These are phyloP conservation scores for Achlya hypogyna DNA, from an alignment of 352 stramenopile genomes.

Conservation along the genomic window DNA sequence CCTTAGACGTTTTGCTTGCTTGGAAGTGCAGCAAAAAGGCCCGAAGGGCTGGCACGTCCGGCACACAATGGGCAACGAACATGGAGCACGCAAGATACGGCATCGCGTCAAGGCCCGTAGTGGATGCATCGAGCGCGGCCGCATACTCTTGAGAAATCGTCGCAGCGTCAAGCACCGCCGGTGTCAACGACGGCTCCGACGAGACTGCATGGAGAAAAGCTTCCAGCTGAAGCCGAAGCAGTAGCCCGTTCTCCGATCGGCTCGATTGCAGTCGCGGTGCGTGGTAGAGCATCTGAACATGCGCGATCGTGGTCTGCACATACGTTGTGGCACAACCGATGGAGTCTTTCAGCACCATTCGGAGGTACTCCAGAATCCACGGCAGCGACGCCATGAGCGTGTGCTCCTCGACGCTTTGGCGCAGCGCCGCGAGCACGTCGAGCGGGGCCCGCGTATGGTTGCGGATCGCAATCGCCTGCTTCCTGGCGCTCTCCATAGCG, in stretches of 20 bases:
- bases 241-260: constrained; percentile 43
- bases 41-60: constrained; percentile 30
- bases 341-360: constrained; percentile 42
- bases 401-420: constrained; percentile 31
- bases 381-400: constrained; percentile 50
- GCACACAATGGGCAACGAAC: constrained; percentile 55
- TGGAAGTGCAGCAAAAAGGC: constrained; percentile 15
- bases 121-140: constrained; percentile 15
- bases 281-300: constrained; percentile 37
- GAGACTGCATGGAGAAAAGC: constrained; percentile 32
- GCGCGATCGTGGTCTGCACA: constrained; percentile 36
- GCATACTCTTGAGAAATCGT: constrained; percentile 16
- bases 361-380: constrained; percentile 57
- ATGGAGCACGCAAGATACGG: constrained; percentile 60
- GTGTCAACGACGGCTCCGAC: constrained; percentile 21
- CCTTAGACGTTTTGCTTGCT: constrained; percentile 8
- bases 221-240: constrained; percentile 54
- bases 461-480: constrained; percentile 40
- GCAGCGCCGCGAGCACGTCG: constrained; percentile 37
- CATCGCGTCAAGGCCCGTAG: constrained; percentile 26
- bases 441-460: constrained; percentile 30
- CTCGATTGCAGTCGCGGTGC: constrained; percentile 30
- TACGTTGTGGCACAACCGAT: constrained; percentile 41
- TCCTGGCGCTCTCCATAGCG: constrained; percentile 39
- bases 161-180: constrained; percentile 19